Base-by-base conservation (phyloP, 495 filamentous ascomycete species). In the Aspergillus nanangensis region DNA sequence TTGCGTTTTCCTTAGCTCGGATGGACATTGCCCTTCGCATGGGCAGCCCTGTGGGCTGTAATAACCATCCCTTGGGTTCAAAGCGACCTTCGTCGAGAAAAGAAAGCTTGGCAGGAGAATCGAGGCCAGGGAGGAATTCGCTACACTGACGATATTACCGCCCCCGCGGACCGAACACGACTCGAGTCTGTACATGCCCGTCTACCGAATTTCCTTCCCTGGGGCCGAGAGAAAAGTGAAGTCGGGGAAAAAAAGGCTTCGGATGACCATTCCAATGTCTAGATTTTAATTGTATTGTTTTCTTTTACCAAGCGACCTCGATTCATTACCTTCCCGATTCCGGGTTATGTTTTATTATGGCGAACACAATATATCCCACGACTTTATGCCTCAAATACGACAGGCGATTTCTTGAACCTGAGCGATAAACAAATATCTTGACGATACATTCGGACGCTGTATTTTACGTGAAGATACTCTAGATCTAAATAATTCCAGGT, bases 61-160 rank as follows among this genome's bases (percentile, higher is more conserved):
- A 78, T 84, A 29, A 90, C 87, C 9, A 79, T 84, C 22, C 58
- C 70, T 3, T 90, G 84, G 82, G 81, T 88, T 0, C 76, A 81
- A 45, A 72, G 70, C 39, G 75, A 73, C 38, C 66, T 93, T 15
- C 63, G 72, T 23, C 60, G 72, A 8, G 87, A 93, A 61, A 81
- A 83, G 60, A 66, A 71, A 34, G 61, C 69, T 5, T 90, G 86
- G 86, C 53, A 51, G n/a, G 55, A 65, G 20, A 62, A 66, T 36
- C 55, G 57, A 9, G 64, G 53, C 9, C 66, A 69, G 47, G 65
- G 65, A 17, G 69, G 67, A 10, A 62, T 67, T 38, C 64, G 42
- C 8, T 74, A 60, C 46, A 59, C 56, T 10, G 70, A 74, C 44
- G 67, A 74, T 33, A 59, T 66, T 29, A 48, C 52, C 13, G 69